Base-by-base conservation (phyloP, 495 filamentous ascomycete species). In the Durotheca rogersii region DNA sequence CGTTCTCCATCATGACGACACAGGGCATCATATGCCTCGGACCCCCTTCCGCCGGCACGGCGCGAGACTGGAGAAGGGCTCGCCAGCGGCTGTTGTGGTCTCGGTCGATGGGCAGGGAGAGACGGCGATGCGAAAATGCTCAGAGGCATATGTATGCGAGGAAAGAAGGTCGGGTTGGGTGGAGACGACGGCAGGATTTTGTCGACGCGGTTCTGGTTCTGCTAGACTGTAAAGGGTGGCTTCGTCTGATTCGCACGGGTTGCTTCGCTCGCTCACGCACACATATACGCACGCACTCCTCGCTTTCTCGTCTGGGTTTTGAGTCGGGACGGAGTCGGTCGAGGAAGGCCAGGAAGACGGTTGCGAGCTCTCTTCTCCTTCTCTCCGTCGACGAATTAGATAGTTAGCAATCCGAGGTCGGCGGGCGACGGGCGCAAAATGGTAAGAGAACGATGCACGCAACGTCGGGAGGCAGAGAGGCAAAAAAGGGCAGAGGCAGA, bases 1-100 rank as follows among this genome's bases (percentile, higher is more conserved):
- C 73, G 61, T 66, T 72, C 55, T 81, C 78, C 78, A 81, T 81
- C 43, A 62, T 69, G 67, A 72, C 65, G 66, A 65, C 64, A 53
- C 70, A 66, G 21, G 71, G 68, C 67, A 74, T 73, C 29, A 53
- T 62, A 57, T 45, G 54, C 58, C 50, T 52, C 42, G 41, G 58
- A 54, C 62, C 62, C 62, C 62, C 60, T 66, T 66, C 62, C 62
- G 60, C 62, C 62, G 55, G 50, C 52, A 51, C 56, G 60, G 62
- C 62, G 62, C 62, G 62, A 56, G 42, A 60, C 42, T 56, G 30
- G 23, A 56, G 52, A 41, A 48, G 47, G 47, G 57, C 38, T 60
- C 57, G 52, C 57, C 57, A 60, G 31, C 23, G 30, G 31, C 37
- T 35, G 45, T 12, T 35, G 33, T 9, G 29, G n/a, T 56, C 6